A percentile compares a stretch with the other conserved stretches of the same genome.
phyloP scores from a whole-genome alignment of 805 yeast species.

The Kluyveromyces starmeri region DNA sequence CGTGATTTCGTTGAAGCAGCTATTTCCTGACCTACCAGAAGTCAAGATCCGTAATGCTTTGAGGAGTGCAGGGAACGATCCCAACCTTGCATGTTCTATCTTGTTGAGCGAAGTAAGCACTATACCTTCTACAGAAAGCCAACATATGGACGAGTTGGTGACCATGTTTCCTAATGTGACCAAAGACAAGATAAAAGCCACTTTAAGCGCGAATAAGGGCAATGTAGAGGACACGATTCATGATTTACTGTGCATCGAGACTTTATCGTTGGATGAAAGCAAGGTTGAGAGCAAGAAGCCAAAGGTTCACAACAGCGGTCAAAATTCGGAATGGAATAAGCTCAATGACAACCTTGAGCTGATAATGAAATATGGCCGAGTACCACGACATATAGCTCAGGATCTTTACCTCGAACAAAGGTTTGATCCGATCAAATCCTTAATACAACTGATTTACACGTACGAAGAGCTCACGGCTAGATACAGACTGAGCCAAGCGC shows the following conservation, averaged over 20 bases:
- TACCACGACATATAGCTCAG: constrained; percentile 12
- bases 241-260: constrained; percentile 14
- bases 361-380: constrained; percentile 18
- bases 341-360: constrained; percentile 16
- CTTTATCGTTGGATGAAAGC: constrained; percentile 11
- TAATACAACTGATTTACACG: constrained; percentile 30
- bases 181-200: constrained; percentile 22
- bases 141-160: constrained; percentile 18
- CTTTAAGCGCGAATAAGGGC: constrained; percentile 25
- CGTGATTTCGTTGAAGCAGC: constrained; percentile 3
- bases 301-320: background rate
- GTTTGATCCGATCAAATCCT: constrained; percentile 26
- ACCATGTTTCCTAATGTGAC: constrained; percentile 41
- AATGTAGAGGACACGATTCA: constrained; percentile 21
- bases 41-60: constrained; percentile 12
- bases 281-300: constrained; percentile 7
- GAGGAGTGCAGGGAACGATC: constrained; percentile 13
- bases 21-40: constrained; percentile 19
- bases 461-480: constrained; percentile 7
- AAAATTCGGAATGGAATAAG: constrained; percentile 1
- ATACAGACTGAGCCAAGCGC: background rate
- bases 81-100: constrained; percentile 18
- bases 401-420: constrained; percentile 25
- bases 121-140: background rate
- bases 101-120: constrained; percentile 16